These are phyloP conservation scores for Pisolithus orientalis DNA, from an alignment of 768 basidiomycete genomes.

Conservation along the genomic window DNA sequence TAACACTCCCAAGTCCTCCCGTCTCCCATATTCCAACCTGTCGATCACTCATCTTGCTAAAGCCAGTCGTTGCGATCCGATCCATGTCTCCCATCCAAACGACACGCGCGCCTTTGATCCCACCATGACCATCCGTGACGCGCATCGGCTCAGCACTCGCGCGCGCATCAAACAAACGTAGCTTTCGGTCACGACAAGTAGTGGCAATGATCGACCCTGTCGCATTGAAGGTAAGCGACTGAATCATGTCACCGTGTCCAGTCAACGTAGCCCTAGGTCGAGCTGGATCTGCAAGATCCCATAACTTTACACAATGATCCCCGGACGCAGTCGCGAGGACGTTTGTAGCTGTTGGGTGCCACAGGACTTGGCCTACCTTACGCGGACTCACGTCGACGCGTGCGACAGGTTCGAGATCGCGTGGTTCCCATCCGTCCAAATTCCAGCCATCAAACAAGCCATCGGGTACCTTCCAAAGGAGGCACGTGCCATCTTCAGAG, in stretches of 20 bases:
- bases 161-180: slow-evolving; percentile 89
- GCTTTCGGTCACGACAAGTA: slow-evolving; percentile 88
- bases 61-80: slow-evolving; percentile 90
- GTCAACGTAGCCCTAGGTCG: slow-evolving; percentile 51
- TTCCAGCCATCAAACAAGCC: slow-evolving; percentile 79
- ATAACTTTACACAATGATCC: slow-evolving; percentile 85
- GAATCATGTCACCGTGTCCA: slow-evolving; percentile 86
- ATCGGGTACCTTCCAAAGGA: slow-evolving; percentile 82
- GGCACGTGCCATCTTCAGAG: slow-evolving; percentile 90
- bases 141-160: slow-evolving; percentile 77
- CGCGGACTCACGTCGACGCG: slow-evolving; percentile 74
- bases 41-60: slow-evolving; percentile 94
- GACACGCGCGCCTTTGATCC: slow-evolving; percentile 88
- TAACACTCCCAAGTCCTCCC: slow-evolving; percentile 64
- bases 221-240: slow-evolving; percentile 75
- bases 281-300: slow-evolving; percentile 80
- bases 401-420: slow-evolving; percentile 81
- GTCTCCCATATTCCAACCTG: slow-evolving; percentile 91
- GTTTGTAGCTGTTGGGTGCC: slow-evolving; percentile 86
- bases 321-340: slow-evolving; percentile 78
- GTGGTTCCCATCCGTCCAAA: slow-evolving; percentile 71
- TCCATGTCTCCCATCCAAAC: slow-evolving; percentile 89
- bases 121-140: slow-evolving; percentile 79
- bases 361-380: slow-evolving; percentile 91
- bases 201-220: slow-evolving; percentile 80